Evolutionary conservation across 495 filamentous ascomycete species (phyloP), one percentile per base, ranked within the genome.

Genomic region (Penicillium diatomitis): DNA sequence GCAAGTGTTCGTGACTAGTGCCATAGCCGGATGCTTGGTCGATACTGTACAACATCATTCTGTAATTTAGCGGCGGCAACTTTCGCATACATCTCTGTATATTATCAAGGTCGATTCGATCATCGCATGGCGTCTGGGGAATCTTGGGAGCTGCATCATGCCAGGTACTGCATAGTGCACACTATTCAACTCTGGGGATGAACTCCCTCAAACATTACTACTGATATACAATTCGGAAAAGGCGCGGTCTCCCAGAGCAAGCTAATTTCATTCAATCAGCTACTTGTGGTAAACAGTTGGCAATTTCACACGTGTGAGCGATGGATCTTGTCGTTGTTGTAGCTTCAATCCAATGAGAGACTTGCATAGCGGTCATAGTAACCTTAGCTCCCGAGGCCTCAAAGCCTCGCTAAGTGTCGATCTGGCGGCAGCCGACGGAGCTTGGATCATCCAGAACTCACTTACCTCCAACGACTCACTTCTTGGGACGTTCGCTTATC

Each of bases 321-420:
- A 20, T 20, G 20, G 20, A 20, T 20, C n/a, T n/a, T n/a, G 20
- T 20, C 20, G 20, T 20, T 2, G 20, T 20, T 20, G 20, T 20
- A 20, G 2, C 2, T 20, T 20, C 20, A 20, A 20, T 20, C 20
- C 20, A 20, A 20, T 20, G 20, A 20, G 20, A 20, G 20, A 20
- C 20, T 20, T 20, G 20, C 20, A 20, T 20, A 20, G 20, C 20
- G 44, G 32, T 12, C 31, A 12, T 20, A 32, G 4, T 42, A 20
- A 20, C 50, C 41, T 51, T 47, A 47, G 47, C 47, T 62, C 52
- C 56, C 56, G 53, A 35, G 27, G 38, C 49, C 35, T 53, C 45
- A 43, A 20, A 53, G 51, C 47, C 57, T 58, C 59, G 57, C 60
- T 63, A 63, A 63, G 30, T 57, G 62, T 53, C 62, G 60, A 63